A percentile compares a stretch with the other conserved stretches of the same genome.
Conservation (phyloP, 2,329 filamentous ascomycete species). For the Stromatinia cepivora region DNA sequence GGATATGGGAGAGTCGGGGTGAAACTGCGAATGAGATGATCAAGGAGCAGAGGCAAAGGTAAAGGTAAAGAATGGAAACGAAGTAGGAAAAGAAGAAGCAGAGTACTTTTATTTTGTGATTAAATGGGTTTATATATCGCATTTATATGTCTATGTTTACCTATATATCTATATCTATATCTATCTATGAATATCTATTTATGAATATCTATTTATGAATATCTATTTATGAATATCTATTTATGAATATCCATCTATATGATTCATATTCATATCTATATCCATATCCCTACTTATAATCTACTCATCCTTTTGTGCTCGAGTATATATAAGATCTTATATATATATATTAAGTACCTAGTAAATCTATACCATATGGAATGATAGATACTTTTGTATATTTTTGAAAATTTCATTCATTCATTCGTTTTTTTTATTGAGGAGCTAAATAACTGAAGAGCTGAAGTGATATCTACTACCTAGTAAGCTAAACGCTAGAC, state of each 20-base stretch:
- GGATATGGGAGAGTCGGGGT: neutral
- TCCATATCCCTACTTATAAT: too few relatives aligned
- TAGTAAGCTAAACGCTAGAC: neutral
- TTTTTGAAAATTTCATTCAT: neutral
- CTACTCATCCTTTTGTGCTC: too few relatives aligned
- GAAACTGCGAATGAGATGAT: neutral
- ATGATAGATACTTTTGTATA: too few relatives aligned
- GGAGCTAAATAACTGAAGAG: neutral
- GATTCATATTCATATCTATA: neutral
- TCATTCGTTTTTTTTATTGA: neutral
- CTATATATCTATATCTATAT: neutral
- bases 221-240: neutral
- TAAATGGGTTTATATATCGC: neutral
- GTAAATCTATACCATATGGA: too few relatives aligned
- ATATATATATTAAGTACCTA: too few relatives aligned
- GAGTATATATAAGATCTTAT: too few relatives aligned
- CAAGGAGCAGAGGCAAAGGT: neutral
- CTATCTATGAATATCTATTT: neutral
- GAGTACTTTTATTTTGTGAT: neutral
- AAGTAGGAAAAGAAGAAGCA: neutral
- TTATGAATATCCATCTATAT: too few relatives aligned
- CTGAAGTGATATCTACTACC: neutral
- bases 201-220: neutral
- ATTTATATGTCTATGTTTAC: too few relatives aligned
- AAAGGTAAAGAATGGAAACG: neutral